Evolutionary conservation across 495 filamentous ascomycete genomes (phyloP), one percentile per base, ranked within the genome.

Genomic region (Lichenothelia convexa): DNA sequence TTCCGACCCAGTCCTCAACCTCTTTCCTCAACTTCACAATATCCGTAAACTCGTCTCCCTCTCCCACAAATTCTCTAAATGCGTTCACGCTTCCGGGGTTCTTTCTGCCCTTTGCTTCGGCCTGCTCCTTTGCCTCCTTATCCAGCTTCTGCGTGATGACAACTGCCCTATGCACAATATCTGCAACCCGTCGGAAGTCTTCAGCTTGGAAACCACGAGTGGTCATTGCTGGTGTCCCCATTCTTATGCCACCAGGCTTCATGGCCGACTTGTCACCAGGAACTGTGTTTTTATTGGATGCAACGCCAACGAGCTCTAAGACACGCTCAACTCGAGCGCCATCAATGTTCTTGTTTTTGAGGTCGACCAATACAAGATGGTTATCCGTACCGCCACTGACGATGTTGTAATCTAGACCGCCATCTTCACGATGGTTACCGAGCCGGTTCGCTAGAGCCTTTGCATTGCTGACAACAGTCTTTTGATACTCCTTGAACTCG

Each of bases 281-380:
- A 35, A 93, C 87, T 35, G 80, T 71, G 68, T 99, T 99, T 73
- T 99, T 99, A 76, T 99, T 99, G 70, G 81, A 89, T 39, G 91
- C 84, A 51, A 95, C 91, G 65, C 93, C 94, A 59, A 91, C 85
- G 57, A 93, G 82, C 64, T 99, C 91, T 2, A 95, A 73, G 39
- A 95, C 76, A 31, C 85, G 81, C 69, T 99, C 91, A 27, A 95
- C 82, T 59, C 91, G 83, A 26, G 91, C 91, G 49, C 91, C 86
- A 55, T 94, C 87, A 16, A 94, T 71, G 40, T 58, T 57, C 54
- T 82, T 68, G 42, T 74, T 62, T 43, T 84, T 78, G 33, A 94
- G 70, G 59, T 93, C 85, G 32, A 94, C 58, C n/a, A 94, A 75
- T 30, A 99, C 86, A 72, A 99, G 92, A 65, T 99, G 91, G 49